Conservation (phyloP, 441 rosid genomes). For the Populus hybrid region DNA sequence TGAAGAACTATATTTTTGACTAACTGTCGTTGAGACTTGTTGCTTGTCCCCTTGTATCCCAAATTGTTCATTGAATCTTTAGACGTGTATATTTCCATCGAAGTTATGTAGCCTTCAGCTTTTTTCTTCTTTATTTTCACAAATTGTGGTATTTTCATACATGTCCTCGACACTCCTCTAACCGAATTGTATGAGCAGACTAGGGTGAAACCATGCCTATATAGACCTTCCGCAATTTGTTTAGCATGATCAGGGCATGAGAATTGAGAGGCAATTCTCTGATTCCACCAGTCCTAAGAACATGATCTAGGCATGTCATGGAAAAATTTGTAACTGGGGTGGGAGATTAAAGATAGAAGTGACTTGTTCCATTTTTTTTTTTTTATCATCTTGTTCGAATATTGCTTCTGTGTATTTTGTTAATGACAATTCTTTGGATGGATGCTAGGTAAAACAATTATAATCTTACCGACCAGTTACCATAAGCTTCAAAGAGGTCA, state of each 20-base stretch:
- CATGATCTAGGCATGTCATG: neutral
- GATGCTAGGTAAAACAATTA: too few relatives aligned
- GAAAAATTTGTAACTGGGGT: too few relatives aligned
- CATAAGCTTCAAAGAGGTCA: neutral
- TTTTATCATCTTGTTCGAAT: neutral
- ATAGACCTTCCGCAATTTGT: neutral
- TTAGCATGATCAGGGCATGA: neutral
- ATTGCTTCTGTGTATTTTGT: neutral
- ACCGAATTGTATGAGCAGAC: neutral
- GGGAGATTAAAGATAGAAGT: too few relatives aligned
- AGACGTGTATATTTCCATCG: constrained; percentile 2
- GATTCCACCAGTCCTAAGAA: neutral
- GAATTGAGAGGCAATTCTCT: neutral
- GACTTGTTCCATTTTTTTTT: too few relatives aligned
- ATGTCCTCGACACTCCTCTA: neutral
- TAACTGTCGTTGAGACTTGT: neutral
- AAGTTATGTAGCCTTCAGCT: neutral
- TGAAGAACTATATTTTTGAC: neutral
- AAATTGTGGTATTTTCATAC: neutral
- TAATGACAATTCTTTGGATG: too few relatives aligned
- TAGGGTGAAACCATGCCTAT: neutral
- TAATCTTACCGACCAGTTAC: neutral
- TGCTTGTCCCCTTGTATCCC: neutral
- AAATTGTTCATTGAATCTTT: neutral
- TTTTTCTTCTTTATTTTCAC: neutral